Conservation (phyloP, 2,329 filamentous ascomycete genomes). For the Apiospora phragmitis region DNA sequence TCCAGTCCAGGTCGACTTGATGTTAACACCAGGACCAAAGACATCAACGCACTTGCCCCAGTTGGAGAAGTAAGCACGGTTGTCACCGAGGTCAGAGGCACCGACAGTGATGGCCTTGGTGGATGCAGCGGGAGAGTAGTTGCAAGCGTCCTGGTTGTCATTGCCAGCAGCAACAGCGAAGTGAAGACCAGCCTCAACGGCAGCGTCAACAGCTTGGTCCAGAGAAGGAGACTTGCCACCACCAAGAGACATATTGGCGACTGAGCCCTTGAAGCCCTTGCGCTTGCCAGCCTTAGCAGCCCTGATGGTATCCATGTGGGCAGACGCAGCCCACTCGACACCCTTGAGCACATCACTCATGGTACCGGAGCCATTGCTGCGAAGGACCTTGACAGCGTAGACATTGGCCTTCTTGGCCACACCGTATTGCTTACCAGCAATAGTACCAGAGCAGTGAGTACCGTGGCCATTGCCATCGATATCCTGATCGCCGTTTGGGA, state of each 20-base stretch:
- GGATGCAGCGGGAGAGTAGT: slow-evolving; percentile 96
- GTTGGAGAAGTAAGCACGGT: slow-evolving; percentile 99
- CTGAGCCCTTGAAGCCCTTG: slow-evolving; percentile 98
- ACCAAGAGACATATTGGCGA: slow-evolving; percentile 99
- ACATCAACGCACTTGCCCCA: slow-evolving; percentile 99
- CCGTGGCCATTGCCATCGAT: slow-evolving; percentile 96
- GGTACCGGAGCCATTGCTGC: slow-evolving; percentile 94
- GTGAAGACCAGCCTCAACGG: slow-evolving; percentile 88
- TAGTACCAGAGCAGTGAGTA: slow-evolving; percentile 97
- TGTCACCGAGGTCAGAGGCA: slow-evolving; percentile 88
- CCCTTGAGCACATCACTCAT: slow-evolving; percentile 99
- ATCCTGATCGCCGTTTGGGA: slow-evolving; percentile 81
- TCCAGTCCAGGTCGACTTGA: slow-evolving; percentile 97
- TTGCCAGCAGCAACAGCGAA: slow-evolving; percentile 98
- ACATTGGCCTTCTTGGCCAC: slow-evolving; percentile 98
- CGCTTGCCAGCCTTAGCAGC: slow-evolving; percentile 82
- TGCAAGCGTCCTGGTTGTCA: slow-evolving; percentile 98
- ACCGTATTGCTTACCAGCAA: slow-evolving; percentile 98
- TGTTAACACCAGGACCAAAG: slow-evolving; percentile 96
- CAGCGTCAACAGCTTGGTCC: slow-evolving; percentile 90
- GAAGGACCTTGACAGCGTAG: slow-evolving; percentile 97
- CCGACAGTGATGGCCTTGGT: slow-evolving; percentile 92
- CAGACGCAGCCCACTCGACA: slow-evolving; percentile 88
- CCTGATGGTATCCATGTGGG: slow-evolving; percentile 75
- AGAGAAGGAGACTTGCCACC: slow-evolving; percentile 94